These are phyloP conservation scores for Trypanosomatidae sp. DNA, from an alignment of 208 protist species.

Conservation along the genomic window DNA sequence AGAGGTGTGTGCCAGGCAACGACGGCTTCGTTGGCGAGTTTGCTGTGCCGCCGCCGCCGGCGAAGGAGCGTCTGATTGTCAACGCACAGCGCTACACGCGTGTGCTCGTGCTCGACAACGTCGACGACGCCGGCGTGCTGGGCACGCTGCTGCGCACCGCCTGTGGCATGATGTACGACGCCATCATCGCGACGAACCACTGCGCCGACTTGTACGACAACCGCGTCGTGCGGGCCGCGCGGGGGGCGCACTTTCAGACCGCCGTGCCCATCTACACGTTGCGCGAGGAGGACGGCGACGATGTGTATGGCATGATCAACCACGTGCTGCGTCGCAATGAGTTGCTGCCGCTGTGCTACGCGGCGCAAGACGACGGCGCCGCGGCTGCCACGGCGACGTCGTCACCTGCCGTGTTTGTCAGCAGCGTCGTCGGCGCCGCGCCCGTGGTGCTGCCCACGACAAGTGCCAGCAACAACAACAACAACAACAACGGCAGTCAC, in stretches of 20 bases:
- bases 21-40: slow-evolving; percentile 86
- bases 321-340: slow-evolving; percentile 71
- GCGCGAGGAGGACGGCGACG: slow-evolving; percentile 77
- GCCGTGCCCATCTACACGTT: slow-evolving; percentile 73
- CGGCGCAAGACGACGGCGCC: slow-evolving; percentile 20
- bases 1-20: slow-evolving; percentile 46
- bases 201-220: slow-evolving; percentile 85
- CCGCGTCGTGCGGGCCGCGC: slow-evolving; percentile 68
- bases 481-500: neutral
- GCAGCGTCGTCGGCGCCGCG: slow-evolving; percentile 19
- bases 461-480: neutral
- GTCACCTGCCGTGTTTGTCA: slow-evolving; percentile 5
- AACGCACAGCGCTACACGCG: slow-evolving; percentile 74
- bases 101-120: slow-evolving; percentile 84
- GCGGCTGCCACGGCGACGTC: neutral
- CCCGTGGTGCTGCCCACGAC: slow-evolving; percentile 11
- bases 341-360: slow-evolving; percentile 55
- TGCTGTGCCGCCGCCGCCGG: slow-evolving; percentile 55
- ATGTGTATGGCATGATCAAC: slow-evolving; percentile 80
- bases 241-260: slow-evolving; percentile 78
- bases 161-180: slow-evolving; percentile 77
- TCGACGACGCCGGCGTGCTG: slow-evolving; percentile 66
- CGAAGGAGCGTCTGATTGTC: slow-evolving; percentile 77
- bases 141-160: slow-evolving; percentile 76
- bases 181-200: slow-evolving; percentile 75